Conservation (phyloP, 2,329 filamentous ascomycete genomes). For the Colletotrichum trifolii region DNA sequence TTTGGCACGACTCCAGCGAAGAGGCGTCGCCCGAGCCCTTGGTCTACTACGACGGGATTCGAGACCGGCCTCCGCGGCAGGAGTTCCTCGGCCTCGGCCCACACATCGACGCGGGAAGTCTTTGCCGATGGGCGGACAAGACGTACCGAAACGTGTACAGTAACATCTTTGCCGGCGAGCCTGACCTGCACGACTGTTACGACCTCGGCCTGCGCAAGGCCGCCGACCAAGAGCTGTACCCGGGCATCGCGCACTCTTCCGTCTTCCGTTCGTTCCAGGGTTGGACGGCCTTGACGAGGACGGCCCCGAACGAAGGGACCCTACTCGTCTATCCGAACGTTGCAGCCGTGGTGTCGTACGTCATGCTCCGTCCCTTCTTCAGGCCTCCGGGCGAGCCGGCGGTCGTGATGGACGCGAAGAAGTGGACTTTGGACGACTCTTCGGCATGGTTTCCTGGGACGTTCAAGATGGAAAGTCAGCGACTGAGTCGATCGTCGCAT, state of each 20-base stretch:
- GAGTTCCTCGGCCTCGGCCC: constrained; percentile 54
- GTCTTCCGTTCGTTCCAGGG: constrained; percentile 54
- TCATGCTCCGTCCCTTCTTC: constrained; percentile 56
- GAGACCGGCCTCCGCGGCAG: constrained; percentile 50
- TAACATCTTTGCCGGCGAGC: constrained; percentile 49
- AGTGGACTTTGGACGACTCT: constrained; percentile 49
- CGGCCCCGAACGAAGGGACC: constrained; percentile 48
- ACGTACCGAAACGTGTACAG: constrained; percentile 50
- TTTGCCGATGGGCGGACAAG: constrained; percentile 54
- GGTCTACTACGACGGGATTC: constrained; percentile 52
- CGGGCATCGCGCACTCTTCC: constrained; percentile 49
- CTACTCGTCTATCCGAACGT: constrained; percentile 54
- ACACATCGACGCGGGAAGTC: constrained; percentile 56
- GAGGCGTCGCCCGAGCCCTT: constrained; percentile 48
- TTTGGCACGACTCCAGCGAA: constrained; percentile 49
- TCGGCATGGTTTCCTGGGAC: constrained; percentile 52
- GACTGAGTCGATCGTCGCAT: constrained; percentile 48
- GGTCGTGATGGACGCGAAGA: constrained; percentile 48
- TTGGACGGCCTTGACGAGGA: constrained; percentile 55
- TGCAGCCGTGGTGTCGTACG: constrained; percentile 49
- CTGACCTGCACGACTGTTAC: constrained; percentile 50
- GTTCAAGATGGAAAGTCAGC: constrained; percentile 46
- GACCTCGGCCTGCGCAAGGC: constrained; percentile 49
- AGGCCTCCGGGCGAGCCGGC: constrained; percentile 42
- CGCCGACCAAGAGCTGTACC: constrained; percentile 49